These are phyloP conservation scores for Fusarium armeniacum DNA, from an alignment of 2,329 filamentous ascomycete genomes.

Conservation along the genomic window DNA sequence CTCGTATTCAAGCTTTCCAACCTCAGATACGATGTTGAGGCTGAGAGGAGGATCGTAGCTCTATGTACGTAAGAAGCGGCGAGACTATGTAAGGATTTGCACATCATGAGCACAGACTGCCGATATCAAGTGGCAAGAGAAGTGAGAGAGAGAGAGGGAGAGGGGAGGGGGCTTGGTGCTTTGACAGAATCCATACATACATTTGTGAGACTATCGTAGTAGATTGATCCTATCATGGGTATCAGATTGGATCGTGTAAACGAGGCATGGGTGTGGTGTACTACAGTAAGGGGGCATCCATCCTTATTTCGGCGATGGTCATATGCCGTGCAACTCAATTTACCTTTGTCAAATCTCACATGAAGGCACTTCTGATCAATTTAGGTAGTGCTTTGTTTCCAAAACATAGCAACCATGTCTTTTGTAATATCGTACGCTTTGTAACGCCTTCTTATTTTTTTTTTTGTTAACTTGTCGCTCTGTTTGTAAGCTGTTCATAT, in stretches of 20 bases:
- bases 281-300: slow-evolving; percentile 23
- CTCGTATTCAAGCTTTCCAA: slow-evolving; percentile 34
- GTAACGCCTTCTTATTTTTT: slow-evolving; percentile 9
- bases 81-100: slow-evolving; percentile 3
- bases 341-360: slow-evolving; percentile 7
- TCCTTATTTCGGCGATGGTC: slow-evolving; percentile 13
- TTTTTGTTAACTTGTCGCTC: slow-evolving; percentile 3
- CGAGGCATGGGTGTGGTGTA: slow-evolving; percentile 22
- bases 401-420: not conserved
- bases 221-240: slow-evolving; percentile 23
- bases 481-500: not conserved
- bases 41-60: slow-evolving; percentile 14
- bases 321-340: slow-evolving; percentile 21
- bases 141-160: not conserved
- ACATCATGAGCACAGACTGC: slow-evolving; percentile 22
- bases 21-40: slow-evolving; percentile 30
- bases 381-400: not conserved
- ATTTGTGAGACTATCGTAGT: slow-evolving; percentile 11
- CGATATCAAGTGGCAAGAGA: slow-evolving; percentile 15
- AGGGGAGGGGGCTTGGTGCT: slow-evolving; percentile 4
- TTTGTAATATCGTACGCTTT: slow-evolving; percentile 18
- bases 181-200: not conserved
- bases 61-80: not conserved
- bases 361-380: not conserved
- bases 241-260: slow-evolving; percentile 37